Evolutionary conservation across 2,329 filamentous ascomycete species (phyloP), one percentile per base, ranked within the genome.

Genomic region (Sclerotinia borealis): DNA sequence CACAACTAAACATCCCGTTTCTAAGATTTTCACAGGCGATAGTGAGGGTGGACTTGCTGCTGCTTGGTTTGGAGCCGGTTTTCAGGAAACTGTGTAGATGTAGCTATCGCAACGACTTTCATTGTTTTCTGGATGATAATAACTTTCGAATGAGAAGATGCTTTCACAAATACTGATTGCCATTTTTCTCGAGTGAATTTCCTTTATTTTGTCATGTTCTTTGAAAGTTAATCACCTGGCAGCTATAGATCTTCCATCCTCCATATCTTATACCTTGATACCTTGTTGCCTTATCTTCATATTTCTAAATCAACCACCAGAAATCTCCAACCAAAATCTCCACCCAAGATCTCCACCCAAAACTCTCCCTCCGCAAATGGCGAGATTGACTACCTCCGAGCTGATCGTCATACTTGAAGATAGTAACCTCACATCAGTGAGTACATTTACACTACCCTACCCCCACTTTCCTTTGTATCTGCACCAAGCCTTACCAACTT

Each of bases 301-400:
- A n/a, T n/a, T n/a, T n/a, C n/a, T n/a, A n/a, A n/a, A n/a, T n/a
- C n/a, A n/a, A n/a, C n/a, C n/a, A n/a, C n/a, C n/a, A n/a, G n/a
- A n/a, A n/a, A n/a, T n/a, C n/a, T n/a, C n/a, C n/a, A n/a, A 3
- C 4, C 10, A 0, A 19, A 15, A 4, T 13, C 19, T 5, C 3
- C 4, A 10, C 3, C 9, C 11, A 4, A 9, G 9, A 9, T 11
- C 11, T 10, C 13, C 36, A 10, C 3, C 5, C 7, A 2, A 10
- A 4, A 25, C 5, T 11, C 15, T 2, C 13, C 17, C 17, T 6
- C 3, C 15, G 6, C 6, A 41, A 41, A 19, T 41, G 13, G 19
- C 37, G 2, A 6, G 13, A 17, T 17, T 41, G 13, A 41, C 13
- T 19, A 41, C 37, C 13, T 6, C 37, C 19, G 37, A 41, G 13